phyloP scores from a whole-genome alignment of 345 rosid species.

The Gossypium bickii region DNA sequence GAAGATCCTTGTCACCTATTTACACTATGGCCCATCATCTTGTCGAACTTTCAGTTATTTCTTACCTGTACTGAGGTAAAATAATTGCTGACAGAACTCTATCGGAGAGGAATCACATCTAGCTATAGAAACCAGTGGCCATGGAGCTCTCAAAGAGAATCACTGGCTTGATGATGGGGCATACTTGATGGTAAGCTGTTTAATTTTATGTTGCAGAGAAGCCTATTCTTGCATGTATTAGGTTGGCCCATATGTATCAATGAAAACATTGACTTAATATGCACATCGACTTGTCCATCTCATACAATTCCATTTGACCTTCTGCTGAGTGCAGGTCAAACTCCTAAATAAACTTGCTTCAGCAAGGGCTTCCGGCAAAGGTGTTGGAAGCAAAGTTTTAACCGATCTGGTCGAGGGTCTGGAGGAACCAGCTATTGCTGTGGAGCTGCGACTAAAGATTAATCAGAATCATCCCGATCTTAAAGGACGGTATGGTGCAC shows the following conservation, averaged over 20 bases:
- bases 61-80: constrained; percentile 6
- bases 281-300: not conserved
- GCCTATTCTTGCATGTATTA: not conserved
- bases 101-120: constrained; percentile 84
- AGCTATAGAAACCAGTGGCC: constrained; percentile 98
- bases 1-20: not conserved
- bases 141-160: constrained; percentile 95
- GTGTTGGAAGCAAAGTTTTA: constrained; percentile 77
- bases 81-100: constrained; percentile 56
- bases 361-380: constrained; percentile 71
- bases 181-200: constrained; percentile 77
- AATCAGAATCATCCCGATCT: constrained; percentile 78
- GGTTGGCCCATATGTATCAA: not conserved
- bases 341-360: constrained; percentile 92
- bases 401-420: constrained; percentile 80
- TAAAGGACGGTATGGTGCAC: constrained; percentile 71
- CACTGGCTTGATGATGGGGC: constrained; percentile 99
- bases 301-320: constrained; percentile 8
- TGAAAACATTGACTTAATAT: not conserved
- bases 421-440: constrained; percentile 69
- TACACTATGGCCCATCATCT: not conserved
- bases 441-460: constrained; percentile 84
- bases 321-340: constrained; percentile 58
- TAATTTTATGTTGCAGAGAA: not conserved
- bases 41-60: not conserved